Base-by-base conservation (phyloP, 2,329 filamentous ascomycete species). In the Sarocladium strictum region DNA sequence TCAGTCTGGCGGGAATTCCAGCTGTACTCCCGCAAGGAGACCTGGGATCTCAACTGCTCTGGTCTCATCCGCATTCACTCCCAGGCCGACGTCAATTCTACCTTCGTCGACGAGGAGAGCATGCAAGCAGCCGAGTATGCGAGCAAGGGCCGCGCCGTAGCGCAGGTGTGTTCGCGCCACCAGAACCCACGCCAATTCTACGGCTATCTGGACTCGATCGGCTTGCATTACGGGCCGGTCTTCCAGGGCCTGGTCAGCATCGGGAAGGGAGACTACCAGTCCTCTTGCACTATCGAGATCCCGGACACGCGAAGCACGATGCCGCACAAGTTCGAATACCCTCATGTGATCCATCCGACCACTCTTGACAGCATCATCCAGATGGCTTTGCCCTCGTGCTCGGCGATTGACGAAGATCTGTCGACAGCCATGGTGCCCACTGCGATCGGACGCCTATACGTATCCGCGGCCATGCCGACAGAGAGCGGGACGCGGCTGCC, bases 1-100 rank as follows among this genome's bases (percentile, higher is more conserved):
- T 73, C 76, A 26, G 62, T 66, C 2, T 82, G 78, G 78, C 72
- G 79, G 47, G 77, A 81, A 60, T 84, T 85, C 65, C 66, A 72
- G 1, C 77, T 85, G 24, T 78, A 72, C 49, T 81, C 80, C n/a
- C 5, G 35, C 6, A 38, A 6, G 15, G 29, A 32, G 29, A 7
- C 29, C 12, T 32, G 29, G 29, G 29, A 32, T 32, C 29, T 32
- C 29, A 32, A 32, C 12, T 32, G 29, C 29, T 32, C 29, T 12
- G 29, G 29, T 7, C 29, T 32, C 7, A 32, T 32, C 12, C 29
- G 29, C 12, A 32, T 32, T 12, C 7, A 32, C 29, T 32, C 6
- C 12, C 29, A 32, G 29, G 6, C 29, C 6, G 7, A 6, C 6
- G 7, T 7, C 7, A 32, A 12, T 32, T 32, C 29, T 6, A 32